These are phyloP conservation scores for Aphanomyces euteiches DNA, from an alignment of 352 stramenopile species.

Conservation along the genomic window DNA sequence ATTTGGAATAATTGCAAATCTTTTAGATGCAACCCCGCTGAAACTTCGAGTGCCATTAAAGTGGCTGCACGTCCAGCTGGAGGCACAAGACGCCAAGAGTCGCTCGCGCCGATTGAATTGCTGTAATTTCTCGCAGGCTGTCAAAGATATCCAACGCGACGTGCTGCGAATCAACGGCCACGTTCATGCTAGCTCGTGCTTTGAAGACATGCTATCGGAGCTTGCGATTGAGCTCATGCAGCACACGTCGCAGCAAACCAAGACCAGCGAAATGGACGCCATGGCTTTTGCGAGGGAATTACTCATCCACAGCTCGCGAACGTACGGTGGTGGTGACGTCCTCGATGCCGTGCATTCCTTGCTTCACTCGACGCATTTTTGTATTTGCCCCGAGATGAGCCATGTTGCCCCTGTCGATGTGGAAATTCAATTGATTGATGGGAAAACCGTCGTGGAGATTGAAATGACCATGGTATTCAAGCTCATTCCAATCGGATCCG, in stretches of 20 bases:
- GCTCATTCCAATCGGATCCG: constrained; percentile 19
- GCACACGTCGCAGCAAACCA: constrained; percentile 17
- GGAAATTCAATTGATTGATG: constrained; percentile 25
- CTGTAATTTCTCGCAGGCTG: constrained; percentile 50
- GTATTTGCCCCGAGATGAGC: constrained; percentile 48
- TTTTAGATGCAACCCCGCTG: constrained; percentile 4
- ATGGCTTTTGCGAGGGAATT: constrained; percentile 53
- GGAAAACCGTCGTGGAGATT: constrained; percentile 28
- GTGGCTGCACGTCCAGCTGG: constrained; percentile 53
- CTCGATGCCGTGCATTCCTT: constrained; percentile 56
- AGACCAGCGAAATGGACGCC: constrained; percentile 44
- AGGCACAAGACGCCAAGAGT: constrained; percentile 37
- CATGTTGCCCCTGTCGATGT: constrained; percentile 26
- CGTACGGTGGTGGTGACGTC: constrained; percentile 61
- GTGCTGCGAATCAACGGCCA: constrained; percentile 52
- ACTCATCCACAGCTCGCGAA: constrained; percentile 59
- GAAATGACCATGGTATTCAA: constrained; percentile 31
- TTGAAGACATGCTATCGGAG: constrained; percentile 39
- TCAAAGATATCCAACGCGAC: constrained; percentile 67
- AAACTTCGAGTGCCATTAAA: constrained; percentile 44
- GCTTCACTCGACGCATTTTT: constrained; percentile 46
- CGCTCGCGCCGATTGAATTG: constrained; percentile 45
- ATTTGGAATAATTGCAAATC: constrained; percentile 14
- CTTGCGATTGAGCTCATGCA: constrained; percentile 36
- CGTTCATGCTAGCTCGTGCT: constrained; percentile 36